Conservation (phyloP, 257 asterid species). For the Handroanthus guayacan region DNA sequence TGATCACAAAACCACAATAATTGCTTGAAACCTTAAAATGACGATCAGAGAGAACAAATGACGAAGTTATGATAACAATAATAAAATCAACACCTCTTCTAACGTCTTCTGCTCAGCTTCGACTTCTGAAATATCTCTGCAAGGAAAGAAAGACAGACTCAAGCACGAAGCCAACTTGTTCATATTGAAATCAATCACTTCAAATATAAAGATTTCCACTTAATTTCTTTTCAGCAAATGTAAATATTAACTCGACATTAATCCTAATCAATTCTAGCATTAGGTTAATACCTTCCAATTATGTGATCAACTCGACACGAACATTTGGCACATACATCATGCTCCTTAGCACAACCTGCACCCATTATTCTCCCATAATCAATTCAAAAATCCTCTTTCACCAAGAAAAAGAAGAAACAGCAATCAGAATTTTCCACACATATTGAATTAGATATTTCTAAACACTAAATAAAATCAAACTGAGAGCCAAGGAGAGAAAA, state of each 20-base stretch:
- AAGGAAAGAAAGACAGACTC: slow-evolving; percentile 18
- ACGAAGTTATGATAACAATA: background rate
- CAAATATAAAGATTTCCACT: slow-evolving; percentile 16
- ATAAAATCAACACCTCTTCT: slow-evolving; percentile 66
- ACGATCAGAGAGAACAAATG: slow-evolving; percentile 5
- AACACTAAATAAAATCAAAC: background rate
- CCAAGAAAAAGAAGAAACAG: background rate
- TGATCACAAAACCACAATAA: slow-evolving; percentile 5
- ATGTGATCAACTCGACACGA: slow-evolving; percentile 68
- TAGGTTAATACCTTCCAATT: slow-evolving; percentile 67
- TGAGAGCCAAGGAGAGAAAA: background rate
- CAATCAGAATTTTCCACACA: background rate
- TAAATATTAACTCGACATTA: background rate
- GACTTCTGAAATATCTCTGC: slow-evolving; percentile 77
- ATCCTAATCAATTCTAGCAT: slow-evolving; percentile 1
- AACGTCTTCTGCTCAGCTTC: slow-evolving; percentile 87
- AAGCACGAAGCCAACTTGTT: background rate
- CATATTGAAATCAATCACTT: slow-evolving; percentile 16
- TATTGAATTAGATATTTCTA: background rate
- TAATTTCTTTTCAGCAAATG: background rate
- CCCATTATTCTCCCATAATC: slow-evolving; percentile 25
- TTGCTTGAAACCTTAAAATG: background rate
- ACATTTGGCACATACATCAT: slow-evolving; percentile 84
- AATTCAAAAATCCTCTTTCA: slow-evolving; percentile 6
- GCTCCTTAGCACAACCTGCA: slow-evolving; percentile 95